A percentile compares a stretch with the other conserved stretches of the same genome.
Conservation (phyloP, 441 rosid species). For the Syzygium malaccense region DNA sequence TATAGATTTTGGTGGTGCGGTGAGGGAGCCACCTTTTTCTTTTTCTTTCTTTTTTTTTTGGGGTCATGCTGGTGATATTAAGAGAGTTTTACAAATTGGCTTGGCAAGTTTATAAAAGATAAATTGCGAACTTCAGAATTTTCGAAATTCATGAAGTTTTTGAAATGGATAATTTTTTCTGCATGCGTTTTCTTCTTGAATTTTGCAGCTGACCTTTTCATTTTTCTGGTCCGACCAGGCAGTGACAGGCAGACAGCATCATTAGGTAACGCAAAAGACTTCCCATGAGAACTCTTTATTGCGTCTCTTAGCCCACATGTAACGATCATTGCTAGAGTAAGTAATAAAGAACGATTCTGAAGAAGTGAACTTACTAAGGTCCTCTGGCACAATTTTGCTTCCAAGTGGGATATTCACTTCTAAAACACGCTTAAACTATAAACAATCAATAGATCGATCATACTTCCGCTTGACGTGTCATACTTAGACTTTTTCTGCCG, state of each 20-base stretch:
- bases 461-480: background rate
- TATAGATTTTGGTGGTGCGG: background rate
- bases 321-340: background rate
- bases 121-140: background rate
- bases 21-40: background rate
- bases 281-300: background rate
- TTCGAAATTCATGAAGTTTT: background rate
- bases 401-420: background rate
- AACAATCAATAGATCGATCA: background rate
- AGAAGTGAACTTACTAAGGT: background rate
- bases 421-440: background rate
- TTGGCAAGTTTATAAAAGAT: background rate
- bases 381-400: background rate
- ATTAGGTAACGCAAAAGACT: background rate
- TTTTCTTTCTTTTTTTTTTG: background rate
- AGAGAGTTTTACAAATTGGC: background rate
- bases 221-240: background rate
- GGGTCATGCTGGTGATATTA: background rate
- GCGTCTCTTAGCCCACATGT: background rate
- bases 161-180: background rate
- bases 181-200: background rate
- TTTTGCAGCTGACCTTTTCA: background rate
- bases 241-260: background rate
- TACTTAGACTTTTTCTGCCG: background rate
- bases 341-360: background rate